Base-by-base conservation (phyloP, 2,329 filamentous ascomycete genomes). In the Zasmidium cellare region DNA sequence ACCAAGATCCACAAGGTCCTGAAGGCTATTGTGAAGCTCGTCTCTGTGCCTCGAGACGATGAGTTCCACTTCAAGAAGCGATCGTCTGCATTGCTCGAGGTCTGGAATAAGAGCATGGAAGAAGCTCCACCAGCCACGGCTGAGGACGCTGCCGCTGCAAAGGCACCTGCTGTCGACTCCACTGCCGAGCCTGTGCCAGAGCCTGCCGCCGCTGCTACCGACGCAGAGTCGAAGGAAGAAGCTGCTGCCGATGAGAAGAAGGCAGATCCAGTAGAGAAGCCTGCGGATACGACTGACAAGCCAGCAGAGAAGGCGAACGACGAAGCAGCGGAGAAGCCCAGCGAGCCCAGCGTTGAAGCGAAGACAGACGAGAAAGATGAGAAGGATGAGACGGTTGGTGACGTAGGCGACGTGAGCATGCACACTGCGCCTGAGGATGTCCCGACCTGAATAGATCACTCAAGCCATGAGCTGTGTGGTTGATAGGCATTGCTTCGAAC, bases 1-100 rank as follows among this genome's bases (percentile, higher is more conserved):
- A 99, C 94, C 61, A 99, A 97, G 82, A 97, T 99, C 76, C 93
- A 97, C 85, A 99, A 99, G 79, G 93, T 99, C 11, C 83, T 99
- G 57, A 96, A 96, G 79, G 92, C 89, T 3, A 94, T 99, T 65
- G 80, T 97, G 69, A 97, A 96, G 79, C 81, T 99, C 9, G 84
- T 87, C 46, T 82, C 82, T 2, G 96, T 99, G 66, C 92, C 92
- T 3, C 88, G 87, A 60, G 94, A 99, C 64, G 90, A 92, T 35
- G 90, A 96, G 65, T 96, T 88, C 75, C 79, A 89, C 55, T 97
- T 99, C 84, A 96, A 94, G 79, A 80, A 87, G 64, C 88, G 94
- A 52, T 92, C 91, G 35, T 83, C 89, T 64, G 81, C 83, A 5
- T 82, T 99, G 49, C 80, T 97, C n/a, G 86, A 88, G 64, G 89